Conservation (phyloP, 1,284 basidiomycete genomes). For the Hymenochaete sp. region DNA sequence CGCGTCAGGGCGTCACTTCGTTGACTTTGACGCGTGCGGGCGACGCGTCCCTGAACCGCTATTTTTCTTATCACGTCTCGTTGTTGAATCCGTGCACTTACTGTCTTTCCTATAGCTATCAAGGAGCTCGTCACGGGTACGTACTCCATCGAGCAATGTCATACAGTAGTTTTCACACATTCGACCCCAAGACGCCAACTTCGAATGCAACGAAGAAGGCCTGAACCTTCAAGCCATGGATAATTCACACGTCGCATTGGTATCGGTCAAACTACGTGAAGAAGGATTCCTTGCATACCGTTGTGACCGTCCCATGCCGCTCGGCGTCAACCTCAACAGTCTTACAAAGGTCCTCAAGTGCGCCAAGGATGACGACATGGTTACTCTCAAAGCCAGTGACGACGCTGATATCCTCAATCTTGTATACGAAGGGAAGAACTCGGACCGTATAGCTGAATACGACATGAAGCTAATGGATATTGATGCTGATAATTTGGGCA, state of each 20-base stretch:
- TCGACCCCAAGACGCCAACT: slow-evolving; percentile 99
- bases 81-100: neutral
- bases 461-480: slow-evolving; percentile 99
- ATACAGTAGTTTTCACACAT: too few relatives aligned
- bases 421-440: slow-evolving; percentile 85
- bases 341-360: slow-evolving; percentile 96
- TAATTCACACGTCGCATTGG: slow-evolving; percentile 98
- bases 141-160: too few relatives aligned
- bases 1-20: too few relatives aligned
- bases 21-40: neutral
- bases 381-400: slow-evolving; percentile 88
- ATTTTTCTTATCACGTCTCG: too few relatives aligned
- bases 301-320: slow-evolving; percentile 93
- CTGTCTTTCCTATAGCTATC: slow-evolving; percentile 54
- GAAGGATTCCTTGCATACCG: slow-evolving; percentile 84
- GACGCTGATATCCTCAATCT: slow-evolving; percentile 87
- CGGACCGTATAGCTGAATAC: slow-evolving; percentile 94
- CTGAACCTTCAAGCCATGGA: slow-evolving; percentile 99
- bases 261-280: slow-evolving; percentile 71
- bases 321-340: slow-evolving; percentile 84
- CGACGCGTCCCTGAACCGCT: too few relatives aligned
- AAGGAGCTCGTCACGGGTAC: slow-evolving; percentile 95
- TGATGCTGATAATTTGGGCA: slow-evolving; percentile 90
- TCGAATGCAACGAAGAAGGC: slow-evolving; percentile 95
- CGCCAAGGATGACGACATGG: slow-evolving; percentile 93